Evolutionary conservation across 2,329 filamentous ascomycete species (phyloP).

Genomic region (Podosphaera xanthii): DNA sequence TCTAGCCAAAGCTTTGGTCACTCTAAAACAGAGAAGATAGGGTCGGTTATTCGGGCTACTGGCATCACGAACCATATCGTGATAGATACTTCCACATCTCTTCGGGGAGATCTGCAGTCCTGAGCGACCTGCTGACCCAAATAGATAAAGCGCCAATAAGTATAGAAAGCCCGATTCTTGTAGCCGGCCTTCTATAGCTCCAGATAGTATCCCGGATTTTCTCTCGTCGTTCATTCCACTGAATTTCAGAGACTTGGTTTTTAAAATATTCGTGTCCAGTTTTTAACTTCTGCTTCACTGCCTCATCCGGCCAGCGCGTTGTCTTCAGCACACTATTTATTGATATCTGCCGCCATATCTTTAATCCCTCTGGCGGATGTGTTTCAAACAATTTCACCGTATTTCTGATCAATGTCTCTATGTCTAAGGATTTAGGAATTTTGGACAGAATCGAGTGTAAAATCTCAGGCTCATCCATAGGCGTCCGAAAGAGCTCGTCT

Average conservation of each 20-base stretch:
- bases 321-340: conserved; percentile 67
- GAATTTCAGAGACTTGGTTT: conserved; percentile 49
- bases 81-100: conserved; percentile 6
- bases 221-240: conserved; percentile 35
- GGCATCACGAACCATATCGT: no score
- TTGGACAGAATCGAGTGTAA: conserved; percentile 74
- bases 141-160: conserved; percentile 45
- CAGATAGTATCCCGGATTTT: conserved; percentile 28
- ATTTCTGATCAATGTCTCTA: conserved; percentile 52
- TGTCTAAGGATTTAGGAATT: conserved; percentile 55
- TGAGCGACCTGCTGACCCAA: conserved; percentile 31
- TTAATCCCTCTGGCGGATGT: conserved; percentile 51
- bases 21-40: no score
- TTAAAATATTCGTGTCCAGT: conserved; percentile 48
- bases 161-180: conserved; percentile 38
- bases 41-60: no score
- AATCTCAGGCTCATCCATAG: conserved; percentile 70
- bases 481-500: conserved; percentile 67
- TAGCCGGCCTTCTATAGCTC: conserved; percentile 41
- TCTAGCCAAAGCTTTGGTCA: no score
- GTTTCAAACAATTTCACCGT: conserved; percentile 38
- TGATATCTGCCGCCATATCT: conserved; percentile 51
- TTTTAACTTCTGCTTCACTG: conserved; percentile 31
- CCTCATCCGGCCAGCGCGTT: conserved; percentile 29
- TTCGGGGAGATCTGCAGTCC: conserved; percentile 8